A percentile compares a stretch with the other conserved stretches of the same genome.
Conservation (phyloP, 345 rosid genomes). For the Brassica incana region DNA sequence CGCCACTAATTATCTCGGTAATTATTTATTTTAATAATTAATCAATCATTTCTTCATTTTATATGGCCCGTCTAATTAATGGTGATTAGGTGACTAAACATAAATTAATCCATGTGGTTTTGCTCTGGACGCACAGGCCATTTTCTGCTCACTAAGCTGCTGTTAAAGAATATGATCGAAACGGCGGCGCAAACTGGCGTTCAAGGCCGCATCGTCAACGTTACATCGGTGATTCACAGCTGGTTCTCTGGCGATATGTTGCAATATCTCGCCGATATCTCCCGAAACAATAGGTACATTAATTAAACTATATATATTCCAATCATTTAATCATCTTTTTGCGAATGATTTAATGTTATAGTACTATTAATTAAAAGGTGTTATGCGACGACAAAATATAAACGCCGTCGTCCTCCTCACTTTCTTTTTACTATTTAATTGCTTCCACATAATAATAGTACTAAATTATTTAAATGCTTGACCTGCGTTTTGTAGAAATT, state of each 20-base stretch:
- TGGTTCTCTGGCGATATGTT: slow-evolving; percentile 86
- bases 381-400: slow-evolving; percentile 38
- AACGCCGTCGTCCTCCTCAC: slow-evolving; percentile 35
- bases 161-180: slow-evolving; percentile 63
- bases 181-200: slow-evolving; percentile 63
- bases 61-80: background rate
- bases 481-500: slow-evolving; percentile 48
- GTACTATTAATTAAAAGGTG: background rate
- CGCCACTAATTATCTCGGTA: slow-evolving; percentile 83
- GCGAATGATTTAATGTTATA: background rate
- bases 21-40: background rate
- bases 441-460: background rate
- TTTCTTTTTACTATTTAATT: background rate
- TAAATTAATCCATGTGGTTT: background rate
- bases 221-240: slow-evolving; percentile 72
- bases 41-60: background rate
- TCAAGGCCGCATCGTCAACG: slow-evolving; percentile 85
- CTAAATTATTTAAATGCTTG: background rate
- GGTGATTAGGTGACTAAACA: background rate
- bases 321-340: slow-evolving; percentile 32
- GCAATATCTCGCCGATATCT: slow-evolving; percentile 65
- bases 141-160: slow-evolving; percentile 71
- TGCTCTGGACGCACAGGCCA: slow-evolving; percentile 43
- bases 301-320: background rate
- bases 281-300: slow-evolving; percentile 58